A percentile compares a stretch with the other conserved stretches of the same genome.
These are phyloP conservation scores for Rehmannia glutinosa DNA, from an alignment of 257 asterid genomes.

Conservation along the genomic window DNA sequence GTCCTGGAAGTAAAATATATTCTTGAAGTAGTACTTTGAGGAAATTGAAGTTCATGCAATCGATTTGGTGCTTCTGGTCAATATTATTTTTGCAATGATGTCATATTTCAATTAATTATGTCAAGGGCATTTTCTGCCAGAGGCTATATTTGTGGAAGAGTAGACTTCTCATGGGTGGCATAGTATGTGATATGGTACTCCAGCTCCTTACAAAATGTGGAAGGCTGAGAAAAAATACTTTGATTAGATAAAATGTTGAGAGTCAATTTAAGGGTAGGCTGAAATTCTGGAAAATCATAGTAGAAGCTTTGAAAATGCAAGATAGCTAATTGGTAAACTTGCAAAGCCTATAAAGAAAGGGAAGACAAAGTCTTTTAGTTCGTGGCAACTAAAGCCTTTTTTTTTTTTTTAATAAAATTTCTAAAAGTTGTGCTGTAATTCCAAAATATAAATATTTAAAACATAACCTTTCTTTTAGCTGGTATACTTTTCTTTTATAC, in stretches of 20 bases:
- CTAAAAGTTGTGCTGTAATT: too few relatives aligned
- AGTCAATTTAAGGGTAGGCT: not conserved
- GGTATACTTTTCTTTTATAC: too few relatives aligned
- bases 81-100: not conserved
- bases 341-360: constrained; percentile 5
- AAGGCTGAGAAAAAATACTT: not conserved
- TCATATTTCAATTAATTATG: not conserved
- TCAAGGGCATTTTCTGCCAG: not conserved
- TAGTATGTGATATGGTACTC: not conserved
- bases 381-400: not conserved
- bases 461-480: not conserved
- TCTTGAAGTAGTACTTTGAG: not conserved
- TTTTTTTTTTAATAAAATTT: too few relatives aligned
- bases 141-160: not conserved
- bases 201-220: not conserved
- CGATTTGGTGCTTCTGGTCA: not conserved
- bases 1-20: not conserved
- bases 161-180: not conserved
- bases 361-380: not conserved
- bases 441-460: too few relatives aligned
- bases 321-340: not conserved
- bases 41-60: not conserved
- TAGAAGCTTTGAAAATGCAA: constrained; percentile 2
- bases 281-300: not conserved
- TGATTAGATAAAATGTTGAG: not conserved